These are phyloP conservation scores for Xylaria multiplex DNA, from an alignment of 2,329 filamentous ascomycete genomes.

Conservation along the genomic window DNA sequence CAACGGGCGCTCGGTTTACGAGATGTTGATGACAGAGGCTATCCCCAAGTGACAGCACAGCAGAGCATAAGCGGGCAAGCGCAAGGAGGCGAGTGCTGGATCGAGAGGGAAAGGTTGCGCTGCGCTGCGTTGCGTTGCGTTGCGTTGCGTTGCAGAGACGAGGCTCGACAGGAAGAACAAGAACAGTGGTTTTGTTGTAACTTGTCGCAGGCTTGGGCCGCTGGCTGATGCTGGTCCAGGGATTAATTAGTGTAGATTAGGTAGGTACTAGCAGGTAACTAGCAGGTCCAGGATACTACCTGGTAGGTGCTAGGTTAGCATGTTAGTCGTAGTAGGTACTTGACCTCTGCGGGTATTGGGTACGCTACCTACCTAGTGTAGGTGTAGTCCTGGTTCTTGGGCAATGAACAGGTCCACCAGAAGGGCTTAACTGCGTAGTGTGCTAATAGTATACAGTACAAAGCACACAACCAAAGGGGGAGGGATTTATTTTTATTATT, in stretches of 20 bases:
- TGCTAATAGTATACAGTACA: conserved; percentile 11
- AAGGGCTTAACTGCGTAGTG: conserved; percentile 3
- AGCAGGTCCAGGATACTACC: conserved; percentile 18
- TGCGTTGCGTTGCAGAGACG: conserved; percentile 34
- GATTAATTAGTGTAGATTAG: conserved; percentile 33
- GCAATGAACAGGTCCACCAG: not conserved
- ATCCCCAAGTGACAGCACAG: conserved; percentile 20
- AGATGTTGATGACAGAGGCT: conserved; percentile 18
- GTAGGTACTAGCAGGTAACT: conserved; percentile 6
- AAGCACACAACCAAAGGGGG: conserved; percentile 11
- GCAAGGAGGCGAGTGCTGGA: conserved; percentile 24
- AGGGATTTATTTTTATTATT: no score
- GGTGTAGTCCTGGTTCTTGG: conserved; percentile 1
- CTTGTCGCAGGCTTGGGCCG: conserved; percentile 34
- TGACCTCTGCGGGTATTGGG: conserved; percentile 11
- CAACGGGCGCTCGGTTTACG: conserved; percentile 23
- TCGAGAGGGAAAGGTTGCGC: conserved; percentile 30
- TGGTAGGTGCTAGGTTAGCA: conserved; percentile 7
- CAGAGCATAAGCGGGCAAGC: conserved; percentile 22
- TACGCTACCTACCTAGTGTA: not conserved
- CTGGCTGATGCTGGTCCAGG: conserved; percentile 36
- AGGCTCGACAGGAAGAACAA: conserved; percentile 35
- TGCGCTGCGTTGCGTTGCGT: conserved; percentile 27
- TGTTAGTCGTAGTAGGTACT: conserved; percentile 2
- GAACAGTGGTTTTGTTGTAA: conserved; percentile 36